Evolutionary conservation across 73 alveolate genomes (phyloP), one percentile per base, ranked within the genome.

Genomic region (Paramecium biaurelia): DNA sequence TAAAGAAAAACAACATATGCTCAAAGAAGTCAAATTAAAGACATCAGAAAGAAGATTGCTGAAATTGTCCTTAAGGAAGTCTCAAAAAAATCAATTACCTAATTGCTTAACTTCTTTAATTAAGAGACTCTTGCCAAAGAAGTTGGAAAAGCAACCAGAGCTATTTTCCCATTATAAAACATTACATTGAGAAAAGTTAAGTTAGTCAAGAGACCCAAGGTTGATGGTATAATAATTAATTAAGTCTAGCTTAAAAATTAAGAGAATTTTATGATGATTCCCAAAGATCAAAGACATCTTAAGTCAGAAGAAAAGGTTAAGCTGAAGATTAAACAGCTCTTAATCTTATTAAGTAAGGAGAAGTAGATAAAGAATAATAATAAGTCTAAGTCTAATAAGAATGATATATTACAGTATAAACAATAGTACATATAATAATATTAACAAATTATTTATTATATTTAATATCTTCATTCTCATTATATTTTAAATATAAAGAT

Each of bases 1-100:
- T 93, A 92, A 92, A 96, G 95, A 76, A 98, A 97, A 56, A 96
- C 99, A 85, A 92, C 98, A 93, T 98, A 97, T 92, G 99, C 99
- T 86, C 86, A 93, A 79, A 59, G 93, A 76, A 89, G 97, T 57
- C 98, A 98, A 86, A 95, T 93, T 38, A 94, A 92, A 72, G 96
- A 82, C 85, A 98, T 98, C 95, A 97, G 99, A 96, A 98, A 96
- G 95, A 96, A 85, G 92, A 98, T 98, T 96, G 94, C 86, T 85
- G 97, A 97, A 86, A 93, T 96, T 92, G 94, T 98, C 92, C 67
- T 92, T 21, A 96, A 93, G 32, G 99, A 96, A 92, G 98, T 96
- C 74, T 94, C 95, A 85, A 85, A 93, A 70, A 90, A 94, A 57
- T 70, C 95, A 59, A 92, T 98, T 68, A 95, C 95, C 76, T 97